Conservation (phyloP, 164 flowering plant species). For the Taxillus chinensis region DNA sequence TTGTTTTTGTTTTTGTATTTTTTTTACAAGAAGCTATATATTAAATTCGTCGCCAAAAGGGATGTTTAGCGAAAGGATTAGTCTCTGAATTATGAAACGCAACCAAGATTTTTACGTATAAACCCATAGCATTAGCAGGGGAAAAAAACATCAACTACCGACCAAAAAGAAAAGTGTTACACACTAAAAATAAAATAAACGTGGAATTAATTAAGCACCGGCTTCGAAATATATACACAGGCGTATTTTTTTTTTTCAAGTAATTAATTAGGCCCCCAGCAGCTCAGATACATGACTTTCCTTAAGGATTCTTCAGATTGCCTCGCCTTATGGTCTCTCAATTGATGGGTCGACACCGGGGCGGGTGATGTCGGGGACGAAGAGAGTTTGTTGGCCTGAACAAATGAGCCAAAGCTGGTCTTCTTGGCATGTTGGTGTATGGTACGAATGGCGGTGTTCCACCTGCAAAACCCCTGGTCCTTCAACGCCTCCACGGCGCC, state of each 20-base stretch:
- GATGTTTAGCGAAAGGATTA: too few relatives aligned
- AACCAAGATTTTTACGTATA: too few relatives aligned
- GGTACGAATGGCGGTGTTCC: constrained; percentile 19
- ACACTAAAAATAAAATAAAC: neutral
- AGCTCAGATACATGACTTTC: constrained; percentile 44
- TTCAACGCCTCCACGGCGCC: constrained; percentile 23
- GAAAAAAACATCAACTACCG: too few relatives aligned
- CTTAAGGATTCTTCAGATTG: constrained; percentile 29
- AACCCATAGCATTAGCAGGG: too few relatives aligned
- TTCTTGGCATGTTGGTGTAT: constrained; percentile 14
- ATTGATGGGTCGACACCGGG: neutral
- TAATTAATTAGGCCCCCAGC: constrained; percentile 40
- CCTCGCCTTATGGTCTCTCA: constrained; percentile 11
- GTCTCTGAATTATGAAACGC: too few relatives aligned
- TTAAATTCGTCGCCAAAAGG: too few relatives aligned
- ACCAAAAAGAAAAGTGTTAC: too few relatives aligned
- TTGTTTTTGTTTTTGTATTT: too few relatives aligned
- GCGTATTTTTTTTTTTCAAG: too few relatives aligned
- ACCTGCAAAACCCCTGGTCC: constrained; percentile 22
- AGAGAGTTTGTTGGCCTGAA: constrained; percentile 10
- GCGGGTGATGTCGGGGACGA: constrained; percentile 8
- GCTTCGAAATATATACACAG: neutral
- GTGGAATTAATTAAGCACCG: neutral
- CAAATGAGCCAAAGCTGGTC: constrained; percentile 9
- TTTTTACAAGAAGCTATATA: too few relatives aligned